Evolutionary conservation across 257 asterid genomes (phyloP).

Genomic region (Gentiana dahurica): DNA sequence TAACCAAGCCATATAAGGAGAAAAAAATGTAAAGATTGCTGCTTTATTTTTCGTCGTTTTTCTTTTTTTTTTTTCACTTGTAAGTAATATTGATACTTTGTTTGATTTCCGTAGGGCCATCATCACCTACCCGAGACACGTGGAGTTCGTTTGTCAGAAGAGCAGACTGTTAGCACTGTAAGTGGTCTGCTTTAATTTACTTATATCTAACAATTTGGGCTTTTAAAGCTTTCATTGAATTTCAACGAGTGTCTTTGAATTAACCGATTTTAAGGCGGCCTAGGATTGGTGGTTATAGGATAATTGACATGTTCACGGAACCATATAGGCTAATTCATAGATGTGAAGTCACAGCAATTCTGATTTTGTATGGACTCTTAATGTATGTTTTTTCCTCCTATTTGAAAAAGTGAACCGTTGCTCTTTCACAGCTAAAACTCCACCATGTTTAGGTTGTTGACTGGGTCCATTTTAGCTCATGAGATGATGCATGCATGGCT

Average conservation of each 20-base stretch:
- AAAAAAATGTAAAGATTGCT: constrained; percentile 48
- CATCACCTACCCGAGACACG: constrained; percentile 89
- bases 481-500: constrained; percentile 99
- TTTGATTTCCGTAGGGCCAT: constrained; percentile 50
- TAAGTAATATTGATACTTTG: neutral
- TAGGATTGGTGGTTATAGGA: constrained; percentile 68
- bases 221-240: no score
- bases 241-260: constrained; percentile 2
- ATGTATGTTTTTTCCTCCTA: constrained; percentile 35
- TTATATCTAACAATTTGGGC: neutral
- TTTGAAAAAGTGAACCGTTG: constrained; percentile 1
- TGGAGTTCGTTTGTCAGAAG: constrained; percentile 95
- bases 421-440: neutral
- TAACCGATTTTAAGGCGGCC: constrained; percentile 77
- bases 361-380: constrained; percentile 87
- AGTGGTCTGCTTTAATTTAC: constrained; percentile 12
- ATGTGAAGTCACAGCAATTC: constrained; percentile 97
- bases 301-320: constrained; percentile 90
- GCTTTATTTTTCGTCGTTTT: neutral
- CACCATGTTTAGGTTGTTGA: constrained; percentile 45
- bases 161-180: constrained; percentile 84
- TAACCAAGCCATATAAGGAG: constrained; percentile 96
- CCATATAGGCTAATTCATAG: constrained; percentile 62
- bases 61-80: neutral
- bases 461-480: constrained; percentile 94